Evolutionary conservation across 1,284 basidiomycete genomes (phyloP), one percentile per base, ranked within the genome.

Genomic region (Farysia itapuensis): DNA sequence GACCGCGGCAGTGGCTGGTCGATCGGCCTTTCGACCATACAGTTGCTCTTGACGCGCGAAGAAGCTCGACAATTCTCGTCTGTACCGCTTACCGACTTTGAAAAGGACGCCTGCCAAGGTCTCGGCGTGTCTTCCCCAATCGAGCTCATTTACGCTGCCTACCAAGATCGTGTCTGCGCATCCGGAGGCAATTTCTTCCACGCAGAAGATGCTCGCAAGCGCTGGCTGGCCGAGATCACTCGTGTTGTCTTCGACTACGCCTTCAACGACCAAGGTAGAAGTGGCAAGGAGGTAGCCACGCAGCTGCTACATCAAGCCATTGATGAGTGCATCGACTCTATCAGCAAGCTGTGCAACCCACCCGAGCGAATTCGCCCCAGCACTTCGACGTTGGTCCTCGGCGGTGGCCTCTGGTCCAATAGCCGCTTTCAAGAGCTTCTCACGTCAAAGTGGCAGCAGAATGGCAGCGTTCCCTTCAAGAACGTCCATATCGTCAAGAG

Each of bases 401-500:
- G 72, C 15, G 72, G 72, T 1, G 67, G 72, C 3, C 28, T 74
- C 37, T 74, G 70, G 70, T 60, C 47, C 11, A 56, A 57, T 12
- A 21, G 15, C 16, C 57, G 47, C 8, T 74, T 71, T 25, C 19
- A 47, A 8, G 38, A 46, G 9, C 24, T 74, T 19, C 20, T 70
- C 19, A 21, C 58, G 3, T 25, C 44, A 0, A 51, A 56, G 12
- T 46, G 70, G 50, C 31, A 34, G 9, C 14, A 22, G 21, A 28
- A 40, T 11, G 63, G 65, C 3, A 44, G 57, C 8, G 32, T 43
- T 7, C 64, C 44, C 16, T 60, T 50, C 5, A 56, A 63, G 44
- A 66, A 52, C 8, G 35, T 57, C 7, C 39, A 68, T 13, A 65
- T 68, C 13, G 50, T 54, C 14, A 57, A 64, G 21, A 67, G 67